Percentiles rank a stretch among this genome's conserved stretches.
phyloP scores from a whole-genome alignment of 257 asterid species.

The Leonotis leonurus region DNA sequence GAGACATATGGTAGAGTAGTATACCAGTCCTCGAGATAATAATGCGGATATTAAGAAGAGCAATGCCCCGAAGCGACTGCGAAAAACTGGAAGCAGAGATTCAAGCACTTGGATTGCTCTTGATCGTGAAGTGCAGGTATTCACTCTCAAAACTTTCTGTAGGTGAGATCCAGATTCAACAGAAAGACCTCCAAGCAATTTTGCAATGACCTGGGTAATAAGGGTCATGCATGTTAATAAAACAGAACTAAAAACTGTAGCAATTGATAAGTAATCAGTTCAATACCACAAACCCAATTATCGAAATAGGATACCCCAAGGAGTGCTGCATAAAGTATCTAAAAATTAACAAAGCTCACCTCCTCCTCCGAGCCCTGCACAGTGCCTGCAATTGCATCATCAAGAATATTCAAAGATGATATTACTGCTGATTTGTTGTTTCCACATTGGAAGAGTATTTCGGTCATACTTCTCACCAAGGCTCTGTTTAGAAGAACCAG shows the following conservation, averaged over 20 bases:
- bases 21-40: conserved; percentile 88
- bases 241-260: not conserved
- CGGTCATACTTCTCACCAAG: conserved; percentile 77
- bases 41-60: conserved; percentile 85
- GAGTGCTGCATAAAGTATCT: not conserved
- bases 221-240: not conserved
- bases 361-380: conserved; percentile 48
- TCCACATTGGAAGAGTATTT: conserved; percentile 88
- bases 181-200: conserved; percentile 62
- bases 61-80: conserved; percentile 95
- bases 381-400: conserved; percentile 29
- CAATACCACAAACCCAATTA: not conserved
- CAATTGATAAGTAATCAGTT: not conserved
- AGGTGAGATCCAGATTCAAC: conserved; percentile 71
- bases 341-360: conserved; percentile 32
- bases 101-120: conserved; percentile 57
- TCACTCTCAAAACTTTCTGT: conserved; percentile 55
- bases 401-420: conserved; percentile 54
- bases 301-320: not conserved
- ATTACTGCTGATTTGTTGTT: conserved; percentile 56
- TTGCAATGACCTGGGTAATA: conserved; percentile 47
- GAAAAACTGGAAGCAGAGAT: conserved; percentile 64
- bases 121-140: conserved; percentile 45
- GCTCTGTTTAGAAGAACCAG: conserved; percentile 49
- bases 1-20: not conserved